Conservation (phyloP, 805 yeast genomes). For the Cyberlindnera meyerae region DNA sequence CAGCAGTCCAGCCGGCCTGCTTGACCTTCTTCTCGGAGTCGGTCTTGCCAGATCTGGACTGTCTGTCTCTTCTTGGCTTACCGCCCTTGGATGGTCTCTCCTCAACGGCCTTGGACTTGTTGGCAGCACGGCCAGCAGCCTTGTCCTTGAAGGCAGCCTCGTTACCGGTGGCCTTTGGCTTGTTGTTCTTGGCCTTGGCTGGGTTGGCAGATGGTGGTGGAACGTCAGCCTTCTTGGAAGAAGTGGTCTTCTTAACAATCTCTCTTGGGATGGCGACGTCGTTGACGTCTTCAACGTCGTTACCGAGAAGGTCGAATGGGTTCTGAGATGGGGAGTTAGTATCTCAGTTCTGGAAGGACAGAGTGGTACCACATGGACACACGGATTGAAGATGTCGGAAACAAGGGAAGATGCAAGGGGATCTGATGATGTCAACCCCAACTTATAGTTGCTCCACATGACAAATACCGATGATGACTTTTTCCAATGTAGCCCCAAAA, state of each 20-base stretch:
- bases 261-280: conserved; percentile 62
- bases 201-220: conserved; percentile 82
- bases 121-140: conserved; percentile 61
- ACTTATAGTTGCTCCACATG: too few relatives aligned
- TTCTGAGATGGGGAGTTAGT: conserved; percentile 40
- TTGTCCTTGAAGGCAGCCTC: conserved; percentile 80
- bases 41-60: conserved; percentile 74
- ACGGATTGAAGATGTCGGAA: too few relatives aligned
- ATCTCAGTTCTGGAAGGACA: too few relatives aligned
- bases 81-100: conserved; percentile 39
- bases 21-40: conserved; percentile 81
- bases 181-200: conserved; percentile 68
- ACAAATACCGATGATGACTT: too few relatives aligned
- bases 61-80: conserved; percentile 59
- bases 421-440: too few relatives aligned
- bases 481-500: too few relatives aligned
- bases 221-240: conserved; percentile 81
- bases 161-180: conserved; percentile 72
- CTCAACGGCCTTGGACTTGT: conserved; percentile 45
- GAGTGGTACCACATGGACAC: too few relatives aligned
- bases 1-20: conserved; percentile 83
- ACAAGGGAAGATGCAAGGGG: too few relatives aligned
- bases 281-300: conserved; percentile 78
- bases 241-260: conserved; percentile 73
- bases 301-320: conserved; percentile 77